Evolutionary conservation across 176 grass and related monocot species (phyloP).

Genomic region (Lolium rigidum): DNA sequence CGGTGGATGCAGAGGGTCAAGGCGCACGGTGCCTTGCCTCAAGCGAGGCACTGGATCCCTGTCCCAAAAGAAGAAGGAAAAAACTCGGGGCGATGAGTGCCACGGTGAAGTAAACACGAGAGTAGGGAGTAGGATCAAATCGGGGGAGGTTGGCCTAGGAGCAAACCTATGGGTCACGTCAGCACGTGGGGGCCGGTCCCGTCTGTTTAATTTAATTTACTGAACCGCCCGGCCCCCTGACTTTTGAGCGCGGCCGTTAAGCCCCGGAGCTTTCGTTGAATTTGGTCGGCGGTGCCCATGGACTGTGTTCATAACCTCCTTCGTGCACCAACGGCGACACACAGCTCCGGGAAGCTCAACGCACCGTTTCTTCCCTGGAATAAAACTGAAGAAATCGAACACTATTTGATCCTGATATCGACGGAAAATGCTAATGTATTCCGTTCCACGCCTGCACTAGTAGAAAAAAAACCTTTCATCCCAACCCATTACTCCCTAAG

Average conservation of each 20-base stretch:
- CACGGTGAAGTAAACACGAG: too few relatives aligned
- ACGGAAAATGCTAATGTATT: neutral
- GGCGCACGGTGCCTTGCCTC: too few relatives aligned
- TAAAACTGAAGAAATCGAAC: neutral
- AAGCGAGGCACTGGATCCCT: too few relatives aligned
- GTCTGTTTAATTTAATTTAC: conserved; percentile 31
- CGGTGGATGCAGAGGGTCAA: too few relatives aligned
- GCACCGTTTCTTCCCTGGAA: neutral
- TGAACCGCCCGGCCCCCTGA: conserved; percentile 36
- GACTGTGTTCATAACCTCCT: neutral
- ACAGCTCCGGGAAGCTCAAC: too few relatives aligned
- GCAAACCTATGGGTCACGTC: conserved; percentile 53
- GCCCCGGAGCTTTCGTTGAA: neutral
- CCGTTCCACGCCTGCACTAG: too few relatives aligned
- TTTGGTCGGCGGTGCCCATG: neutral
- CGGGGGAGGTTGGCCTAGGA: neutral
- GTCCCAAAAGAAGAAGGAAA: too few relatives aligned
- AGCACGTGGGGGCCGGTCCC: conserved; percentile 65
- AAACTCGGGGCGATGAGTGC: too few relatives aligned
- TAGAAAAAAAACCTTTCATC: too few relatives aligned
- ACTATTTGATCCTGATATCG: neutral
- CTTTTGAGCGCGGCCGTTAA: conserved; percentile 48
- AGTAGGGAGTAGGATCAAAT: neutral
- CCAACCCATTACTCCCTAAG: too few relatives aligned
- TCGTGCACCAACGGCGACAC: conserved; percentile 10